Evolutionary conservation across 1,284 basidiomycete genomes (phyloP).

Genomic region (Naganishia sp.): DNA sequence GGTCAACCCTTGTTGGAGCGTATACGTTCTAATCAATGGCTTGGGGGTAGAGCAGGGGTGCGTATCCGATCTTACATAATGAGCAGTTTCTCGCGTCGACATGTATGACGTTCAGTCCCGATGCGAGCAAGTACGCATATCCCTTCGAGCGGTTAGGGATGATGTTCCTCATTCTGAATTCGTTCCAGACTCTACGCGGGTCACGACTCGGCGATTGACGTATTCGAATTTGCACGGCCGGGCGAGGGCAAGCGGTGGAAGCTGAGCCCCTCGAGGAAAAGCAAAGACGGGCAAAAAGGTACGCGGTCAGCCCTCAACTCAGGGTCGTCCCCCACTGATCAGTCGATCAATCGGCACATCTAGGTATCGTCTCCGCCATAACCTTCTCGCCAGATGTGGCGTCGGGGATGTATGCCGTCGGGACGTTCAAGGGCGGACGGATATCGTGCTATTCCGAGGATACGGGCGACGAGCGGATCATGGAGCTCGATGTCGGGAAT

Average conservation of each 20-base stretch:
- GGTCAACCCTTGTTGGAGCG: not conserved
- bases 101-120: slow-evolving; percentile 71
- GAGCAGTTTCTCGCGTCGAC: slow-evolving; percentile 85
- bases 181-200: slow-evolving; percentile 76
- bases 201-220: slow-evolving; percentile 82
- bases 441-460: slow-evolving; percentile 74
- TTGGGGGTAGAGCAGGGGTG: slow-evolving; percentile 70
- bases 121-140: slow-evolving; percentile 63
- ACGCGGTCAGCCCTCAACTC: not conserved
- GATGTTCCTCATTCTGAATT: not conserved
- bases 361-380: slow-evolving; percentile 80
- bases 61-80: slow-evolving; percentile 83
- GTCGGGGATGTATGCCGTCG: slow-evolving; percentile 72
- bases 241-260: slow-evolving; percentile 71
- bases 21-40: slow-evolving; percentile 2
- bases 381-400: slow-evolving; percentile 69
- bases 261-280: slow-evolving; percentile 75
- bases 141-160: not conserved
- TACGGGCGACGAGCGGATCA: slow-evolving; percentile 60
- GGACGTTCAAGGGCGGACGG: slow-evolving; percentile 56
- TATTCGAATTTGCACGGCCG: slow-evolving; percentile 74
- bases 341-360: not conserved
- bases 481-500: slow-evolving; percentile 63
- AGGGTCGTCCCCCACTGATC: not conserved
- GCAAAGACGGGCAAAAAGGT: slow-evolving; percentile 83